These are phyloP conservation scores for Alternaria ventricosa DNA, from an alignment of 2,329 filamentous ascomycete species.

Conservation along the genomic window DNA sequence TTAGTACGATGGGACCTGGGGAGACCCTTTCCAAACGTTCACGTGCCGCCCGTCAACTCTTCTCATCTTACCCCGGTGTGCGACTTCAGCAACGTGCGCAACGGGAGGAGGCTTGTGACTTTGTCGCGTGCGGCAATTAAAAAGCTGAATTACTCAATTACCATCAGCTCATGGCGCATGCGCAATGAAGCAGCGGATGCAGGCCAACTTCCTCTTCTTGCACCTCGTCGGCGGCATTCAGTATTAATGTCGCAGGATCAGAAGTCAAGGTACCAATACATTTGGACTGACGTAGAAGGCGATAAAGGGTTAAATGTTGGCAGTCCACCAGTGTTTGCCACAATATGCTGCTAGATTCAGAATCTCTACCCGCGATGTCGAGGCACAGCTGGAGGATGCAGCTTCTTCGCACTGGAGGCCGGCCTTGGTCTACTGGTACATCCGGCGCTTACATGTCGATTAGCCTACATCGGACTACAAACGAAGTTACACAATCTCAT, in stretches of 20 bases:
- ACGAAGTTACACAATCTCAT: neutral
- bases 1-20: neutral
- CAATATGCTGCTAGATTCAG: neutral
- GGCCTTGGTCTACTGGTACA: neutral
- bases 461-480: neutral
- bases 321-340: neutral
- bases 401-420: neutral
- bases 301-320: neutral
- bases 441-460: neutral
- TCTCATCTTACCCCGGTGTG: neutral
- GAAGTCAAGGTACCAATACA: neutral
- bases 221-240: neutral
- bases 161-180: neutral
- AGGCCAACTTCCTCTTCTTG: neutral
- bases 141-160: neutral
- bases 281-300: neutral
- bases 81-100: neutral
- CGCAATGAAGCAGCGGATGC: neutral
- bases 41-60: neutral
- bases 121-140: neutral
- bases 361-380: neutral
- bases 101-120: neutral
- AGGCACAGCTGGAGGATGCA: neutral
- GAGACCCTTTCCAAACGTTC: neutral
- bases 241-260: neutral